These are phyloP conservation scores for Albifimbria verrucaria DNA, from an alignment of 2,329 filamentous ascomycete genomes.

Conservation along the genomic window DNA sequence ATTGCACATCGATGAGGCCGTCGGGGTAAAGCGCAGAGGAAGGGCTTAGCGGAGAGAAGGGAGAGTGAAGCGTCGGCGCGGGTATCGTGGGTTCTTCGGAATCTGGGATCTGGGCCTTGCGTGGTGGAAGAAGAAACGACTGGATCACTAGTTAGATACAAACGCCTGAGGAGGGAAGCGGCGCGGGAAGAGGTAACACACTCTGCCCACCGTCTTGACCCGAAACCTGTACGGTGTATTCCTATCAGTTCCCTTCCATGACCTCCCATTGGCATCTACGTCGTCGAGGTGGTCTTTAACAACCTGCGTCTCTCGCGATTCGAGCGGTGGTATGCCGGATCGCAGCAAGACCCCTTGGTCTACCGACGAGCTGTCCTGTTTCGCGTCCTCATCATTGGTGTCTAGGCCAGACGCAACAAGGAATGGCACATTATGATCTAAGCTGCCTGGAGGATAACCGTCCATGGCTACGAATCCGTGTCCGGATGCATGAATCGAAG, in stretches of 20 bases:
- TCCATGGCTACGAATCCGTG: slow-evolving; percentile 56
- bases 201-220: slow-evolving; percentile 74
- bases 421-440: slow-evolving; percentile 83
- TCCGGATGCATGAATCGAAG: slow-evolving; percentile 17
- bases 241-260: slow-evolving; percentile 63
- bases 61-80: slow-evolving; percentile 72
- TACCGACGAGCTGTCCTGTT: slow-evolving; percentile 49
- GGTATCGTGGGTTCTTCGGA: slow-evolving; percentile 45
- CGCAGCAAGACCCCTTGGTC: slow-evolving; percentile 60
- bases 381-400: slow-evolving; percentile 35
- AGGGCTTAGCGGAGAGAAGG: slow-evolving; percentile 85
- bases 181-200: slow-evolving; percentile 44
- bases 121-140: slow-evolving; percentile 55
- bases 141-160: slow-evolving; percentile 29
- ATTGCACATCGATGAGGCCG: slow-evolving; percentile 75
- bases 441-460: slow-evolving; percentile 73
- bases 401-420: slow-evolving; percentile 76
- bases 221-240: slow-evolving; percentile 59
- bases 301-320: slow-evolving; percentile 60
- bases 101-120: slow-evolving; percentile 52
- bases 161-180: slow-evolving; percentile 11
- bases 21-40: slow-evolving; percentile 83
- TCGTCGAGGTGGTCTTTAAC: slow-evolving; percentile 65
- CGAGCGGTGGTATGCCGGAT: slow-evolving; percentile 68
- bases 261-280: slow-evolving; percentile 59